Evolutionary conservation across 116 monocot species (phyloP).

Genomic region (Thalassia testudinum): DNA sequence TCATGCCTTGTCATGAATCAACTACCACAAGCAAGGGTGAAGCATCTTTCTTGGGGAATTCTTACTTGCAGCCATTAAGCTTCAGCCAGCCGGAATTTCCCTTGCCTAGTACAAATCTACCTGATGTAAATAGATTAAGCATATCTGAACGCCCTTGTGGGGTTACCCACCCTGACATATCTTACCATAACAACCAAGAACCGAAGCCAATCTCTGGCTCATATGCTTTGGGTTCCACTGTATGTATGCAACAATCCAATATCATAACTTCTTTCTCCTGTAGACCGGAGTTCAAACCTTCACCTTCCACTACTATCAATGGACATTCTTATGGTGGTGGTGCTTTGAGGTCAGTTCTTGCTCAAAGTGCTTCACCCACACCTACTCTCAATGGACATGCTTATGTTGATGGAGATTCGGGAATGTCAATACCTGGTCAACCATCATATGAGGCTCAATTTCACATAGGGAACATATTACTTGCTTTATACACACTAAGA

Average conservation of each 20-base stretch:
- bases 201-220: not conserved
- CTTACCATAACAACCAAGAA: not conserved
- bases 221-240: not conserved
- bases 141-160: slow-evolving; percentile 12
- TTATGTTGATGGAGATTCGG: not conserved
- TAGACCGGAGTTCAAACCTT: not conserved
- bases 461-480: slow-evolving; percentile 22
- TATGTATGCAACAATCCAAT: not conserved
- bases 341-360: too few relatives aligned
- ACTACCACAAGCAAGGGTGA: slow-evolving; percentile 14
- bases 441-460: slow-evolving; percentile 12
- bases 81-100: not conserved
- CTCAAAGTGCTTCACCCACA: not conserved
- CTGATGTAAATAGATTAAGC: slow-evolving; percentile 18
- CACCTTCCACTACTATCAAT: too few relatives aligned
- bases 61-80: slow-evolving; percentile 7
- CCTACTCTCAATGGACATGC: not conserved
- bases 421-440: slow-evolving; percentile 1
- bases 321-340: too few relatives aligned
- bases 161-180: not conserved
- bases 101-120: slow-evolving; percentile 6
- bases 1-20: slow-evolving; percentile 13
- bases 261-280: not conserved
- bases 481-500: slow-evolving; percentile 34
- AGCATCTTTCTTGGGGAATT: too few relatives aligned